Evolutionary conservation across 768 basidiomycete species (phyloP).

Genomic region (Mycena sanguinolenta): DNA sequence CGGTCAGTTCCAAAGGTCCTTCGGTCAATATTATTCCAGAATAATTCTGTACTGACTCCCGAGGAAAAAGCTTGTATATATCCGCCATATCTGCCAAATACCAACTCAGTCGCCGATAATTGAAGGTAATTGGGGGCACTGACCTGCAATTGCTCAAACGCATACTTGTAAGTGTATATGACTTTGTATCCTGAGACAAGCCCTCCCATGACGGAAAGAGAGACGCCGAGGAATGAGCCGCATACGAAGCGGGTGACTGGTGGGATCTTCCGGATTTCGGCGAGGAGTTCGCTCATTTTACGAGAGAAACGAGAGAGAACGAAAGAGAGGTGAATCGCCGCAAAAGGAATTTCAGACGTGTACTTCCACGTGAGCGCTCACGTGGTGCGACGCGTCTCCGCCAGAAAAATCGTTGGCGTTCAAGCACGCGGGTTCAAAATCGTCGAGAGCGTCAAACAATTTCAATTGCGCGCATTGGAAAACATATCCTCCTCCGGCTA

Average conservation of each 20-base stretch:
- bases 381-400: conserved; percentile 4
- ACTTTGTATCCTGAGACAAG: conserved; percentile 66
- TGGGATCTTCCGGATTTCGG: conserved; percentile 85
- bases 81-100: too few species aligned
- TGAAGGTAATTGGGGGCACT: conserved; percentile 24
- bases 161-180: conserved; percentile 63
- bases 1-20: neutral
- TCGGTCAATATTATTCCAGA: neutral
- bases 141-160: conserved; percentile 69
- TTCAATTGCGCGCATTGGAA: too few species aligned
- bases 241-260: conserved; percentile 83
- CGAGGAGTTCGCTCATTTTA: conserved; percentile 60
- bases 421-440: too few species aligned
- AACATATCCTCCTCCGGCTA: too few species aligned
- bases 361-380: conserved; percentile 6
- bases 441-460: too few species aligned
- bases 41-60: conserved; percentile 61
- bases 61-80: conserved; percentile 76
- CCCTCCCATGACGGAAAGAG: conserved; percentile 68
- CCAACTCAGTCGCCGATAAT: conserved; percentile 77
- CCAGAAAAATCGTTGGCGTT: too few species aligned
- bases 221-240: conserved; percentile 70
- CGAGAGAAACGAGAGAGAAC: neutral
- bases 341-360: conserved; percentile 13
- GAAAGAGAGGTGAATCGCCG: neutral